Base-by-base conservation (phyloP, 2,329 filamentous ascomycete genomes). In the Sporothrix brasiliensis region DNA sequence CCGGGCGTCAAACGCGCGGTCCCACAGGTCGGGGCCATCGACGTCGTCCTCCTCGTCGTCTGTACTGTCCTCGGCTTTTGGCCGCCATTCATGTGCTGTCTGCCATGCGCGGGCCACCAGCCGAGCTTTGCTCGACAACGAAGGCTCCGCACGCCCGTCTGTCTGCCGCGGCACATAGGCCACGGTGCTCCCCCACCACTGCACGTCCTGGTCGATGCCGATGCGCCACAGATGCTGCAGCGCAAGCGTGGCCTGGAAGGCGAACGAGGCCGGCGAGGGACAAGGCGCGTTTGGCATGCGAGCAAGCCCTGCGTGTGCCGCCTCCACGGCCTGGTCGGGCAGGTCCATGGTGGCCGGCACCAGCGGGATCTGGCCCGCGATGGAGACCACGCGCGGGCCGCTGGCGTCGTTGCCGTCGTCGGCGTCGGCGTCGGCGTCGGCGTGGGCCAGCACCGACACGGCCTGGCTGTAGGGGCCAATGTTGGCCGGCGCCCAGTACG, bases 391-490 rank as follows among this genome's bases (percentile, higher is more conserved):
- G 50, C 80, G 77, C 2, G 79, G 72, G 1, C 76, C 75, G 16
- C 10, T 13, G 21, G 24, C 10, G 27, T n/a, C 19, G 27, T n/a
- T 9, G 21, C 11, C 10, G 19, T 49, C 19, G 49, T 9, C 52
- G 44, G 72, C 21, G 27, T n/a, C 3, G n/a, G n/a, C n/a, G 19
- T 14, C 10, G 34, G 50, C 14, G 30, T 4, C 56, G 47, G 72
- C 68, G 2, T 50, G 34, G 2, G 67, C 53, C 3, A 78, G 80
- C 13, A 88, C 80, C 2, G 86, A 84, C 66, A 95, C 88, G 4
- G 93, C 93, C 81, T 99, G 95, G 70, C 94, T 97, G 79, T 98
- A 98, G 0, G 95, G 95, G 0, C 95, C 95, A 69, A 99, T 98
- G 77, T 98, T 98, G 24, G 95, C 94, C 0, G 95, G 95, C 0